phyloP scores from a whole-genome alignment of 2,329 filamentous ascomycete genomes.

The Plenodomus tracheiphilus region DNA sequence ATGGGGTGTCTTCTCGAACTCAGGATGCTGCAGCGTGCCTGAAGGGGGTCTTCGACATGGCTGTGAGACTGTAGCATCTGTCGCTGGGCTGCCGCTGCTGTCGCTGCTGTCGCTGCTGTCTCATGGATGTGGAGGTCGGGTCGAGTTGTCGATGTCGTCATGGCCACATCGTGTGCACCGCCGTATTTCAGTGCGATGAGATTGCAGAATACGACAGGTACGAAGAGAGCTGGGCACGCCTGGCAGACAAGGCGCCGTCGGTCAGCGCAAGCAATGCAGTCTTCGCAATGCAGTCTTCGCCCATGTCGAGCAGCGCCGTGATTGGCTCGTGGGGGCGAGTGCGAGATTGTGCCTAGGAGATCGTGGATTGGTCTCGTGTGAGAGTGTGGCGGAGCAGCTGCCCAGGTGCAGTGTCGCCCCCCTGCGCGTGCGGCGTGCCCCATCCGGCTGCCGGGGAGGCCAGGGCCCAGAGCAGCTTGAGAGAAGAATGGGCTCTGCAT shows the following conservation, averaged over 20 bases:
- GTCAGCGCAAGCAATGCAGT: slow-evolving; percentile 9
- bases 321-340: slow-evolving; percentile 8
- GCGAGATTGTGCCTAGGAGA: slow-evolving; percentile 18
- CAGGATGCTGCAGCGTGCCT: slow-evolving; percentile 8
- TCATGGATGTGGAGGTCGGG: background rate
- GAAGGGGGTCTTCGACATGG: slow-evolving; percentile 5
- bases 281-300: slow-evolving; percentile 6
- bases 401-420: slow-evolving; percentile 2
- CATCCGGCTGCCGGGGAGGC: slow-evolving; percentile 9
- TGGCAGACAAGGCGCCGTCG: slow-evolving; percentile 4
- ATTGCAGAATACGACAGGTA: slow-evolving; percentile 1
- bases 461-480: background rate
- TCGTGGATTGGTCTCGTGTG: slow-evolving; percentile 1
- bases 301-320: background rate
- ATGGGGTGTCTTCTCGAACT: slow-evolving; percentile 15
- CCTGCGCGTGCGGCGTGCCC: slow-evolving; percentile 17
- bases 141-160: background rate
- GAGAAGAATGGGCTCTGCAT: background rate
- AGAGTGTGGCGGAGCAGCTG: slow-evolving; percentile 30
- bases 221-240: slow-evolving; percentile 8
- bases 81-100: background rate
- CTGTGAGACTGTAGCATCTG: background rate
- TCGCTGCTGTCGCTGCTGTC: background rate
- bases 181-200: background rate
- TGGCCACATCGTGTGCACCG: background rate